phyloP scores from a whole-genome alignment of 768 basidiomycete genomes.

The Suillus lakei region DNA sequence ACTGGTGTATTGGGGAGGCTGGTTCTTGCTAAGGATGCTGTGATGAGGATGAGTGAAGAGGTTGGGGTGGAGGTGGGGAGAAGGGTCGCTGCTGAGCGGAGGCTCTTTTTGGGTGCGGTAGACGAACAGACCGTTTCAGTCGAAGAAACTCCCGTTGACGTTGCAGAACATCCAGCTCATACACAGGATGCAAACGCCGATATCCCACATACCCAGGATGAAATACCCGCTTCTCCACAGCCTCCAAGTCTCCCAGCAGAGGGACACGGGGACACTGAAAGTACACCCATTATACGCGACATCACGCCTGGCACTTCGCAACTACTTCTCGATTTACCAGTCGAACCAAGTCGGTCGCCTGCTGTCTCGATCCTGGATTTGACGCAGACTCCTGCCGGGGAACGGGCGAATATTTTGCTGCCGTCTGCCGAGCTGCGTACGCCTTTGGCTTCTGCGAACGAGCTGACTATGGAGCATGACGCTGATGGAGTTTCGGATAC shows the following conservation, averaged over 20 bases:
- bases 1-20: constrained; percentile 60
- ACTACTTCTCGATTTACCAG: not conserved
- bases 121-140: not conserved
- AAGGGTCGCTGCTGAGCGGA: constrained; percentile 41
- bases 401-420: not conserved
- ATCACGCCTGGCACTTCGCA: not conserved
- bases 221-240: not conserved
- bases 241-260: not conserved
- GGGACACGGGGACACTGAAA: not conserved
- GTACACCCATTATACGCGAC: not conserved
- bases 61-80: constrained; percentile 58
- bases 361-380: not conserved
- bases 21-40: constrained; percentile 50
- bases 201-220: not conserved
- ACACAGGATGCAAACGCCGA: not conserved
- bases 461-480: not conserved
- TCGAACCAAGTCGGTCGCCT: not conserved
- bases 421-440: not conserved
- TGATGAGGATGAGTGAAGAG: constrained; percentile 59
- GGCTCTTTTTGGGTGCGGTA: not conserved
- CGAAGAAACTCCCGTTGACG: not conserved
- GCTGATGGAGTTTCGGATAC: not conserved
- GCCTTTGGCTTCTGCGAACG: not conserved
- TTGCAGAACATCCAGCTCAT: not conserved
- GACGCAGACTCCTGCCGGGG: not conserved